Evolutionary conservation across 2,329 filamentous ascomycete species (phyloP), one percentile per base, ranked within the genome.

Genomic region (Xylaria sp.): DNA sequence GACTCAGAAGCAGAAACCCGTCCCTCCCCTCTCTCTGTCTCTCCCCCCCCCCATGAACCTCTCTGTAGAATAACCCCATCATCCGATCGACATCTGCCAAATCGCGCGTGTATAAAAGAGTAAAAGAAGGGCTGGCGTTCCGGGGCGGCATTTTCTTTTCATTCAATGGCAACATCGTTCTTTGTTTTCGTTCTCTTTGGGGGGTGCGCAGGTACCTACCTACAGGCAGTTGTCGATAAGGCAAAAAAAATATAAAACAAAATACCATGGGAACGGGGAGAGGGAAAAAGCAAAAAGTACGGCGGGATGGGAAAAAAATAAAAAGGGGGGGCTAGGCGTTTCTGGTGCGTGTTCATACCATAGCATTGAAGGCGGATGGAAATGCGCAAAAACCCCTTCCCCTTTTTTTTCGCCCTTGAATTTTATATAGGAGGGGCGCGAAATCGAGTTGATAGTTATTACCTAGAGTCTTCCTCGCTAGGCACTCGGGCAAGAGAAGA

Each of bases 31-130:
- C 10, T 49, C 55, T 11, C 11, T 35, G 1, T 37, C 10, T 49
- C 55, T 11, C 11, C 16, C 23, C 16, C 49, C 18, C 16, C 49
- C 23, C 23, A 30, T 30, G 23, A 30, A 30, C 23, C 23, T 30
- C 58, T 59, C 50, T 65, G 51, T 62, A 61, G 10, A 63, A 60
- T 59, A 35, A n/a, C 52, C 16, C 11, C 37, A 42, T 9, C 8
- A 30, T 30, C 18, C 18, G 13, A 52, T 19, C 34, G 8, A 52
- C 13, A 37, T 52, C 11, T 30, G 11, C 5, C 46, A 23, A 23
- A 30, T 18, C 39, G 4, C 48, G 35, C 47, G 18, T 58, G 16
- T 61, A 59, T 50, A 59, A 54, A 55, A 30, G 48, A 8, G 16
- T 39, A 55, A 11, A 44, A 55, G 42, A 56, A 42, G 34, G 34